Evolutionary conservation across 2,329 filamentous ascomycete genomes (phyloP).

Genomic region (Metarhizium brunneum): DNA sequence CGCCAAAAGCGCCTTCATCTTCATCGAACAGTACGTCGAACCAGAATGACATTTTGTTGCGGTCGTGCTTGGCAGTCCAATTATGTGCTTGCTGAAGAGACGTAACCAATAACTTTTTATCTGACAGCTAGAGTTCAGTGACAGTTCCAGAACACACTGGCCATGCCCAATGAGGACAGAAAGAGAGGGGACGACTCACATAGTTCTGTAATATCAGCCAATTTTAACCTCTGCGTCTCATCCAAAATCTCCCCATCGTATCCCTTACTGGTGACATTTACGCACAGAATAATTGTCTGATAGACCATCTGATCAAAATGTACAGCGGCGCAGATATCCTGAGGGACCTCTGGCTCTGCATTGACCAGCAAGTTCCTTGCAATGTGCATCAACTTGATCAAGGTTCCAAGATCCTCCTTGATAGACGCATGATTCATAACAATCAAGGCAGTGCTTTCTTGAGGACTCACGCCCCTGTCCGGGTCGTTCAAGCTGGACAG

Average conservation of each 20-base stretch:
- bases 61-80: slow-evolving; percentile 59
- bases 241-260: slow-evolving; percentile 56
- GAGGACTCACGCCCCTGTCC: slow-evolving; percentile 47
- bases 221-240: slow-evolving; percentile 44
- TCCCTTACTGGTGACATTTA: slow-evolving; percentile 58
- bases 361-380: slow-evolving; percentile 56
- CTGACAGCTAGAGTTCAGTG: slow-evolving; percentile 23
- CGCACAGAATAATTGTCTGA: slow-evolving; percentile 55
- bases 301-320: slow-evolving; percentile 59
- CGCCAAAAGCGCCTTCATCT: slow-evolving; percentile 36
- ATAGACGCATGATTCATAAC: slow-evolving; percentile 52
- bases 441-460: slow-evolving; percentile 54
- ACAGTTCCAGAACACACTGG: not conserved
- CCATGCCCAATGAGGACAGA: not conserved
- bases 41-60: slow-evolving; percentile 64
- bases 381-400: slow-evolving; percentile 61
- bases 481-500: slow-evolving; percentile 43
- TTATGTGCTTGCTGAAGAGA: slow-evolving; percentile 59
- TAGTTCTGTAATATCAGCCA: slow-evolving; percentile 55
- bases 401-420: slow-evolving; percentile 51
- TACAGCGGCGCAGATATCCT: slow-evolving; percentile 55
- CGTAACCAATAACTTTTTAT: slow-evolving; percentile 58
- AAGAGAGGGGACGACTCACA: slow-evolving; percentile 34
- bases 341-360: slow-evolving; percentile 53
- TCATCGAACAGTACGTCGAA: slow-evolving; percentile 56